phyloP scores from a whole-genome alignment of 1,139 yeast genomes.

The Lodderomyces jiufengensis region DNA sequence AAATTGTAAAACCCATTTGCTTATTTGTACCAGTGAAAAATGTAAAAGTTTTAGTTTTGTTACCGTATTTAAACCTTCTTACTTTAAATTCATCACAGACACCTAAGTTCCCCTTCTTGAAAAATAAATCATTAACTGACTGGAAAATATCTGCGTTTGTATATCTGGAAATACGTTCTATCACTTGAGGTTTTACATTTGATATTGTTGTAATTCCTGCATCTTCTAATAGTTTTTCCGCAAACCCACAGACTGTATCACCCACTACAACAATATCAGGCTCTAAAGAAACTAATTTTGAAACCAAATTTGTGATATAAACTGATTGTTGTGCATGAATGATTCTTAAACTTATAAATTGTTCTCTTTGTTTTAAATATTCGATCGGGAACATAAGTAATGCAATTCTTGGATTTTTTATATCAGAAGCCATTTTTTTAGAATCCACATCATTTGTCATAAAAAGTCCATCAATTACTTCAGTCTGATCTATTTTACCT shows the following conservation, averaged over 20 bases:
- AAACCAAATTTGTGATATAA: conserved; percentile 76
- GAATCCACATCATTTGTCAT: conserved; percentile 86
- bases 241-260: conserved; percentile 80
- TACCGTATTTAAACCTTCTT: conserved; percentile 54
- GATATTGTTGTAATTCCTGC: conserved; percentile 77
- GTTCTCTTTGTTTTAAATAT: conserved; percentile 68
- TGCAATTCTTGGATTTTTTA: conserved; percentile 71
- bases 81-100: conserved; percentile 70
- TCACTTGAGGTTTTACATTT: conserved; percentile 77
- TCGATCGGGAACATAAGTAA: conserved; percentile 88
- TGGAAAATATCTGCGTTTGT: conserved; percentile 77
- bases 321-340: conserved; percentile 87
- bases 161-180: conserved; percentile 74
- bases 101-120: conserved; percentile 61
- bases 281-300: conserved; percentile 67
- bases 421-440: conserved; percentile 65
- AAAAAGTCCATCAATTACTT: conserved; percentile 71
- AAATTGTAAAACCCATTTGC: conserved; percentile 75
- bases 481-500: conserved; percentile 58
- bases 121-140: conserved; percentile 45
- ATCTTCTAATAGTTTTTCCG: conserved; percentile 65
- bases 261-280: conserved; percentile 83
- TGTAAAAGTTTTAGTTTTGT: conserved; percentile 64
- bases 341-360: conserved; percentile 77
- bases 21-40: conserved; percentile 75